Evolutionary conservation across 2,329 filamentous ascomycete species (phyloP).

Genomic region (Sporothrix pallida): DNA sequence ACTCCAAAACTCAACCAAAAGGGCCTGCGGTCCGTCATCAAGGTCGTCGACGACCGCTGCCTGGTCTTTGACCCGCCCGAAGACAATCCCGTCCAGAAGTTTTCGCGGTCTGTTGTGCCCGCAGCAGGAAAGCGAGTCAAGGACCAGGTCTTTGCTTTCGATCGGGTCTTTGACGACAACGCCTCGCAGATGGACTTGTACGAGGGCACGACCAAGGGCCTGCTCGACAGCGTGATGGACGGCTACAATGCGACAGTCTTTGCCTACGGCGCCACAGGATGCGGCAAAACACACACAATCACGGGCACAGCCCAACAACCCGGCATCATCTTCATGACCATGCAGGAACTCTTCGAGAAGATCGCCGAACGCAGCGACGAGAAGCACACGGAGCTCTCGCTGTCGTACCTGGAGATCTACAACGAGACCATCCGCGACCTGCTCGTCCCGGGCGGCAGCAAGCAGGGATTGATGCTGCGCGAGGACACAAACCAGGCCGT

Average conservation of each 20-base stretch:
- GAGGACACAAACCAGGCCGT: conserved; percentile 95
- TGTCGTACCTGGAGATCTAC: conserved; percentile 98
- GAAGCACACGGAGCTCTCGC: conserved; percentile 85
- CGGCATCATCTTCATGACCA: conserved; percentile 97
- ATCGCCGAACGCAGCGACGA: conserved; percentile 85
- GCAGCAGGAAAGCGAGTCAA: conserved; percentile 87
- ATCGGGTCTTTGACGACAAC: conserved; percentile 95
- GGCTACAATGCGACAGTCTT: conserved; percentile 99
- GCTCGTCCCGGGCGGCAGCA: conserved; percentile 82
- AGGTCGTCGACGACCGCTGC: conserved; percentile 94
- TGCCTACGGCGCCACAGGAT: conserved; percentile 96
- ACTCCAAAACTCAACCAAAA: conserved; percentile 84
- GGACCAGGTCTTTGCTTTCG: conserved; percentile 96
- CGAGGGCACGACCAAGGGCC: conserved; percentile 83
- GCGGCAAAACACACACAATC: conserved; percentile 98
- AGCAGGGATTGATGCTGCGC: conserved; percentile 84
- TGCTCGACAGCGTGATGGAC: conserved; percentile 95
- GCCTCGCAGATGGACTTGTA: conserved; percentile 92
- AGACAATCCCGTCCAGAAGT: conserved; percentile 87
- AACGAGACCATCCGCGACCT: conserved; percentile 98
- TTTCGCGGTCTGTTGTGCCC: conserved; percentile 79
- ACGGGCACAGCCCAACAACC: conserved; percentile 89
- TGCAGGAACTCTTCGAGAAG: conserved; percentile 98
- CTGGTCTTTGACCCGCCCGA: conserved; percentile 97
- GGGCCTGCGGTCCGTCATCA: conserved; percentile 89